Evolutionary conservation across 75 land plant genomes (phyloP).

Genomic region (Picea glauca): DNA sequence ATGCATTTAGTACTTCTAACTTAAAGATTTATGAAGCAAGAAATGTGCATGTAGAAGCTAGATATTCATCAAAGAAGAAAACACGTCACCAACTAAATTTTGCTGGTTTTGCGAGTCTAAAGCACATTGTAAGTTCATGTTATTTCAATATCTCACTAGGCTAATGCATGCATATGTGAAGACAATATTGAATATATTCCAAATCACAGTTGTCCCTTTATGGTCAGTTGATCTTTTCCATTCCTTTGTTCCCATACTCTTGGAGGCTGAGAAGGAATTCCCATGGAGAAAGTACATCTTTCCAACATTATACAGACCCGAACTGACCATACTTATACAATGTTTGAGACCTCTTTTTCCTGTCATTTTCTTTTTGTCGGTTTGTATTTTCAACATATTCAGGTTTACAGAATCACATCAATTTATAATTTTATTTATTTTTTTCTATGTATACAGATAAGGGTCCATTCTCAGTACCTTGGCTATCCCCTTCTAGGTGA

Average conservation of each 20-base stretch:
- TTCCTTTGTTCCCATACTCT: neutral
- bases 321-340: neutral
- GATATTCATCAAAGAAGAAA: neutral
- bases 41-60: no score
- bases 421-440: neutral
- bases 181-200: neutral
- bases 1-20: no score
- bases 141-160: neutral
- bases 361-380: neutral
- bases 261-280: neutral
- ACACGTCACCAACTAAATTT: neutral
- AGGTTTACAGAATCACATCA: neutral
- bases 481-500: constrained; percentile 91
- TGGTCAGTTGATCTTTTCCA: neutral
- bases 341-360: neutral
- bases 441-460: constrained; percentile 48
- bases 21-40: no score
- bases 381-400: neutral
- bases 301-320: neutral
- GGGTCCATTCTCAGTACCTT: constrained; percentile 93
- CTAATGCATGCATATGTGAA: neutral
- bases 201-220: neutral
- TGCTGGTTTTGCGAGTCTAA: neutral
- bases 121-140: neutral
- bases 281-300: neutral